These are phyloP conservation scores for Syzygium syzygioides DNA, from an alignment of 441 rosid genomes.

Conservation along the genomic window DNA sequence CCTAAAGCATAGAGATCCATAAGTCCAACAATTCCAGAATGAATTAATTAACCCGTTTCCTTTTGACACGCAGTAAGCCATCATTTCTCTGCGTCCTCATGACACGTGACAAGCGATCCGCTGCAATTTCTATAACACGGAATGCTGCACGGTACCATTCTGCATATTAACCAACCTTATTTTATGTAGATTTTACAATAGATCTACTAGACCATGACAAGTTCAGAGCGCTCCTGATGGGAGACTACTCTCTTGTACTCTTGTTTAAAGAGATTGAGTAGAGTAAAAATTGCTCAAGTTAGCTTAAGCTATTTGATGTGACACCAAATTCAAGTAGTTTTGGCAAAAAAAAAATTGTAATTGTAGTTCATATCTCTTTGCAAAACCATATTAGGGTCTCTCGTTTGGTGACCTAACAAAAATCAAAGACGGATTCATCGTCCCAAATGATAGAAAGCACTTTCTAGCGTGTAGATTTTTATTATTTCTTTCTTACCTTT, in stretches of 20 bases:
- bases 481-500: not conserved
- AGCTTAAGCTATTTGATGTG: not conserved
- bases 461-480: not conserved
- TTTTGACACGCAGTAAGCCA: not conserved
- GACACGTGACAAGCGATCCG: rapidly evolving
- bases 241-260: not conserved
- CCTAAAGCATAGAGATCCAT: not conserved
- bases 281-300: not conserved
- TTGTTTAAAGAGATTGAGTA: not conserved
- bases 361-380: not conserved
- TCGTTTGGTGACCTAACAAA: not conserved
- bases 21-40: not conserved
- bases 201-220: not conserved
- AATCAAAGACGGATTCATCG: not conserved
- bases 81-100: not conserved
- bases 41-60: not conserved
- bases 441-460: not conserved
- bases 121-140: not conserved
- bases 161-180: not conserved
- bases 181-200: not conserved
- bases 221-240: not conserved
- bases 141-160: not conserved
- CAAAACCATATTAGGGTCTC: not conserved
- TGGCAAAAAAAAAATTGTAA: not conserved
- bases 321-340: not conserved